Percentiles rank a stretch among this genome's conserved stretches.
Evolutionary conservation across 257 asterid genomes (phyloP).

Genomic region (Solanum pinnatisectum): DNA sequence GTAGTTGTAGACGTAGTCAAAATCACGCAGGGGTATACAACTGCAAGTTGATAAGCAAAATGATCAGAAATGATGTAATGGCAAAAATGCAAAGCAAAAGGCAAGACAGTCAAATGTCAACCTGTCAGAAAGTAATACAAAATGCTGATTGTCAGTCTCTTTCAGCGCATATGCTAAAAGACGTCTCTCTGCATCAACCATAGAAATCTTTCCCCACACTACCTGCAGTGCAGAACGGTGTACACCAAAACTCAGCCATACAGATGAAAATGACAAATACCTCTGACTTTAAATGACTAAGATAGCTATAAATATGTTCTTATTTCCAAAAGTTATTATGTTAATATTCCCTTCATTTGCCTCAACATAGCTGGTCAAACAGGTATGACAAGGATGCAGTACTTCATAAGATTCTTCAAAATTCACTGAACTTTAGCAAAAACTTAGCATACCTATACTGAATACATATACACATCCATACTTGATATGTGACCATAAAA

Average conservation of each 20-base stretch:
- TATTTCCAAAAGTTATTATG: background rate
- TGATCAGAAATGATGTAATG: background rate
- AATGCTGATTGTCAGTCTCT: conserved; percentile 82
- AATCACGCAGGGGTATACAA: conserved; percentile 82
- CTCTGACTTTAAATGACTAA: background rate
- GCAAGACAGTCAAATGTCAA: conserved; percentile 12
- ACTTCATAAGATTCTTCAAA: background rate
- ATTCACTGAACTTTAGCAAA: background rate
- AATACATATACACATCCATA: background rate
- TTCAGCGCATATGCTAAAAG: conserved; percentile 77
- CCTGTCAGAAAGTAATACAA: conserved; percentile 96
- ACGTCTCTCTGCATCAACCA: conserved; percentile 98
- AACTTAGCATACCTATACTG: background rate
- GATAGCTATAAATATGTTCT: background rate
- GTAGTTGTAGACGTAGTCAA: conserved; percentile 83
- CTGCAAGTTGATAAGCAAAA: conserved; percentile 45
- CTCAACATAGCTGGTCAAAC: background rate
- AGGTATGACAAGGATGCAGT: background rate
- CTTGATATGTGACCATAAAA: background rate
- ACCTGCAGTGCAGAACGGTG: conserved; percentile 45
- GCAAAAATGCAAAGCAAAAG: background rate
- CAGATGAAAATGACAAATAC: background rate
- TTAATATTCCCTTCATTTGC: background rate
- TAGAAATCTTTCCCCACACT: conserved; percentile 94
- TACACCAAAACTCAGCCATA: background rate